Conservation (phyloP, 2,329 filamentous ascomycete genomes). For the Penicillium thymicola region DNA sequence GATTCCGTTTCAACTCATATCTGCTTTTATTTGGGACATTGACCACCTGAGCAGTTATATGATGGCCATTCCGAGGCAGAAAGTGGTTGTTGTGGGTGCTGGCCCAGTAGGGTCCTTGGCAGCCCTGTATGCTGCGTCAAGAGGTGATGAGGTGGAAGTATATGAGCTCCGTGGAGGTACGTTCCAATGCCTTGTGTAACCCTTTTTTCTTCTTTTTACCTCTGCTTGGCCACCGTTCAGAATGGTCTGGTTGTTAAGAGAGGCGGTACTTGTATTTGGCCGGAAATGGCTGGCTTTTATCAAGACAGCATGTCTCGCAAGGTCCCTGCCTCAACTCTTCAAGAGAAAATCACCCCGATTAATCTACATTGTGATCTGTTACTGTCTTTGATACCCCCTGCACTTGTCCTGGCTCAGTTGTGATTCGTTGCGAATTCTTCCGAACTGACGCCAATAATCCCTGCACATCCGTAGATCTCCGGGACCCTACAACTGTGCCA, state of each 20-base stretch:
- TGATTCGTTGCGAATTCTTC: slow-evolving; percentile 12
- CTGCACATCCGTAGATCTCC: slow-evolving; percentile 64
- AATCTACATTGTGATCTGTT: not conserved
- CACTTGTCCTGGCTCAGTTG: not conserved
- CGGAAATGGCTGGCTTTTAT: slow-evolving; percentile 1
- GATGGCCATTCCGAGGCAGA: slow-evolving; percentile 48
- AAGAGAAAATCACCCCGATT: not conserved
- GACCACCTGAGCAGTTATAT: not conserved
- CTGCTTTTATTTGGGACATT: not conserved
- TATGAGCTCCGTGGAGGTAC: slow-evolving; percentile 90
- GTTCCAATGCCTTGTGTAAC: slow-evolving; percentile 29
- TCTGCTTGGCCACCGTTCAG: not conserved
- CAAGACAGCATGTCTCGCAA: slow-evolving; percentile 6
- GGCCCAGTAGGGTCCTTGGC: slow-evolving; percentile 91
- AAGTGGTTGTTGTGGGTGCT: slow-evolving; percentile 81
- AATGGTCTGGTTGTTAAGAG: not conserved
- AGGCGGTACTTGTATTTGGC: not conserved
- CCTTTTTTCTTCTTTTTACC: not conserved
- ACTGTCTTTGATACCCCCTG: not conserved
- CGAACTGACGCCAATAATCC: slow-evolving; percentile 15
- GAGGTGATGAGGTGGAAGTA: slow-evolving; percentile 86
- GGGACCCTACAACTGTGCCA: slow-evolving; percentile 75
- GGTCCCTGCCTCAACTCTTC: slow-evolving; percentile 4
- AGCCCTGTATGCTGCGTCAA: slow-evolving; percentile 83
- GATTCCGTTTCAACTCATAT: not conserved